Conservation (phyloP, 495 filamentous ascomycete species). For the Paragyromitra xinjiangensis region DNA sequence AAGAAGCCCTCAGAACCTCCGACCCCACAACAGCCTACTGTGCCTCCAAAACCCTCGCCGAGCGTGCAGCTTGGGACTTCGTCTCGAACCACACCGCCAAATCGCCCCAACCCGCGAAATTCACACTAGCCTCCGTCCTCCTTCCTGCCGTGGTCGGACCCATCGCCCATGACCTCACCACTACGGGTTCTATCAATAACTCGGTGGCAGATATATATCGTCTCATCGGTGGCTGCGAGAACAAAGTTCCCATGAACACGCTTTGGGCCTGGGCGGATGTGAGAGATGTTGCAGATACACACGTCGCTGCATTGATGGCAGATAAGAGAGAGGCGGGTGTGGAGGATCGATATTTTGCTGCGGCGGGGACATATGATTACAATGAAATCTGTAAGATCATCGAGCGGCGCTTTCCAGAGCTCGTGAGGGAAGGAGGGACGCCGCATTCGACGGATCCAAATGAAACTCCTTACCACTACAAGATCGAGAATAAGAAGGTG, state of each 20-base stretch:
- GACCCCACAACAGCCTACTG: constrained; percentile 70
- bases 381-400: constrained; percentile 58
- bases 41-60: constrained; percentile 72
- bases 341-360: constrained; percentile 75
- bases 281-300: constrained; percentile 72
- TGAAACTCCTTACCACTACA: constrained; percentile 32
- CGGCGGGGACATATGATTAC: constrained; percentile 61
- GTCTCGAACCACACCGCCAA: constrained; percentile 71
- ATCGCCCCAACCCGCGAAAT: constrained; percentile 64
- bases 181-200: constrained; percentile 73
- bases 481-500: constrained; percentile 63
- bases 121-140: constrained; percentile 76
- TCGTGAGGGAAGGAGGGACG: constrained; percentile 33
- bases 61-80: constrained; percentile 82
- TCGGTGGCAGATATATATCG: constrained; percentile 66
- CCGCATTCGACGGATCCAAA: constrained; percentile 22
- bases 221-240: constrained; percentile 57
- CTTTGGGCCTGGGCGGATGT: constrained; percentile 72
- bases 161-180: constrained; percentile 71
- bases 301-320: constrained; percentile 70
- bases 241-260: constrained; percentile 66
- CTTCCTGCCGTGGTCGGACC: constrained; percentile 78
- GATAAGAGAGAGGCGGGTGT: constrained; percentile 69
- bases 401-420: constrained; percentile 70
- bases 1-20: constrained; percentile 67